A percentile compares a stretch with the other conserved stretches of the same genome.
phyloP scores from a whole-genome alignment of 2,329 filamentous ascomycete species.

The Setomelanomma holmii region DNA sequence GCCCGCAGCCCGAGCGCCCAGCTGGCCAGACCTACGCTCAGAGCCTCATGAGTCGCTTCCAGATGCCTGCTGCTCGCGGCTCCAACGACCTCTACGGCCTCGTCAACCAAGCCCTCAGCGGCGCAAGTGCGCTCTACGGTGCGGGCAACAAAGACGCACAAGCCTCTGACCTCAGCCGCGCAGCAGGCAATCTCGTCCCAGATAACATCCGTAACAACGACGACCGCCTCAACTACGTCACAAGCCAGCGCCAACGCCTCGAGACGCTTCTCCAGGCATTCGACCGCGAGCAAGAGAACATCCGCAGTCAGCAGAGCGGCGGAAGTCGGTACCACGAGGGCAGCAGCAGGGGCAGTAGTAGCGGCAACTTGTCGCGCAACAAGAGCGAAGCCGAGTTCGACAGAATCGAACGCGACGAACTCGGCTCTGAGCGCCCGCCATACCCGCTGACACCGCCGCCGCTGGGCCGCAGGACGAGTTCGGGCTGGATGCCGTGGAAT shows the following conservation, averaged over 20 bases:
- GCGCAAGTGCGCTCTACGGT: constrained; percentile 60
- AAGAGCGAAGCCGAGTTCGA: constrained; percentile 90
- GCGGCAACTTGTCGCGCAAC: constrained; percentile 73
- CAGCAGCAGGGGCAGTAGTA: constrained; percentile 15
- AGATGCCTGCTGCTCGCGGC: constrained; percentile 74
- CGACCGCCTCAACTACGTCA: constrained; percentile 76
- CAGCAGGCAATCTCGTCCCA: constrained; percentile 70
- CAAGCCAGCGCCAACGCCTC: constrained; percentile 79
- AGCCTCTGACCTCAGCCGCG: constrained; percentile 62
- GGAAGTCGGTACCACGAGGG: constrained; percentile 56
- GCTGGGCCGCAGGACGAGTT: constrained; percentile 39
- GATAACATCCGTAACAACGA: constrained; percentile 68
- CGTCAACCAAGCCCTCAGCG: constrained; percentile 75
- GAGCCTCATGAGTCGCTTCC: constrained; percentile 83
- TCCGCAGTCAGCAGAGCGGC: constrained; percentile 52
- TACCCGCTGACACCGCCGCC: constrained; percentile 45
- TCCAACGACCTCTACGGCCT: constrained; percentile 77
- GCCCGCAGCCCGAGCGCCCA: constrained; percentile 52
- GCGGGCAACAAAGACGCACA: constrained; percentile 48
- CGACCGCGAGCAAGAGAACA: constrained; percentile 75
- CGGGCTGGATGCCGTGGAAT: constrained; percentile 60
- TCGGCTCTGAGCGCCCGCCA: constrained; percentile 56
- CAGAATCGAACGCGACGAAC: constrained; percentile 76
- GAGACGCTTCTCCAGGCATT: constrained; percentile 77
- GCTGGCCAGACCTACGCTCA: constrained; percentile 73